Percentiles rank a stretch among this genome's conserved stretches.
phyloP scores from a whole-genome alignment of 2,329 filamentous ascomycete genomes.

The Fusarium verticillioides region DNA sequence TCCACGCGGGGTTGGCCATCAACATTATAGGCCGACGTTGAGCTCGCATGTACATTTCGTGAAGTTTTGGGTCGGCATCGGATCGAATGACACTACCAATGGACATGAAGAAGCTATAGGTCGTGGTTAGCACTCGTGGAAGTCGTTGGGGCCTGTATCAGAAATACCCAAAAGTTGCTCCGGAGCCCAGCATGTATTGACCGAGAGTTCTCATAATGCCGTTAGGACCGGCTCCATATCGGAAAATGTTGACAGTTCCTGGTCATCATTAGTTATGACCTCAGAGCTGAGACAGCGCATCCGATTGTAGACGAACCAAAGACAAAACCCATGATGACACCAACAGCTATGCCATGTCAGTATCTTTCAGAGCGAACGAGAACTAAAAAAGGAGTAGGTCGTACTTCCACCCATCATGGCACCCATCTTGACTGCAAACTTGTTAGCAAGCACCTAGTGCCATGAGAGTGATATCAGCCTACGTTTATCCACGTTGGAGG shows the following conservation, averaged over 20 bases:
- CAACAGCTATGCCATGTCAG: constrained; percentile 76
- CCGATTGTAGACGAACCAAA: constrained; percentile 72
- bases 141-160: not conserved
- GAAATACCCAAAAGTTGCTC: constrained; percentile 90
- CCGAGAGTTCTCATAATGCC: constrained; percentile 94
- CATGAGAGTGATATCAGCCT: constrained; percentile 38
- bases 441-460: constrained; percentile 32
- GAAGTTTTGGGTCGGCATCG: constrained; percentile 81
- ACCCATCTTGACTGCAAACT: constrained; percentile 79
- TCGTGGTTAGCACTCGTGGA: constrained; percentile 32
- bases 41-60: constrained; percentile 80
- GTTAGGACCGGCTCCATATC: constrained; percentile 92
- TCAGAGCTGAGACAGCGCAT: not conserved
- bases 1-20: constrained; percentile 54
- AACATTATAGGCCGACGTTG: constrained; percentile 78
- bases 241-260: constrained; percentile 95
- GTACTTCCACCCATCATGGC: constrained; percentile 98
- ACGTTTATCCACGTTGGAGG: constrained; percentile 67
- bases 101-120: constrained; percentile 90
- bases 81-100: constrained; percentile 97
- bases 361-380: not conserved
- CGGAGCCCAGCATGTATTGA: constrained; percentile 96
- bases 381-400: constrained; percentile 51
- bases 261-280: constrained; percentile 13
- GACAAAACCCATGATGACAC: constrained; percentile 96